Evolutionary conservation across 2,329 filamentous ascomycete species (phyloP), one percentile per base, ranked within the genome.

Genomic region (Colletotrichum aenigma): DNA sequence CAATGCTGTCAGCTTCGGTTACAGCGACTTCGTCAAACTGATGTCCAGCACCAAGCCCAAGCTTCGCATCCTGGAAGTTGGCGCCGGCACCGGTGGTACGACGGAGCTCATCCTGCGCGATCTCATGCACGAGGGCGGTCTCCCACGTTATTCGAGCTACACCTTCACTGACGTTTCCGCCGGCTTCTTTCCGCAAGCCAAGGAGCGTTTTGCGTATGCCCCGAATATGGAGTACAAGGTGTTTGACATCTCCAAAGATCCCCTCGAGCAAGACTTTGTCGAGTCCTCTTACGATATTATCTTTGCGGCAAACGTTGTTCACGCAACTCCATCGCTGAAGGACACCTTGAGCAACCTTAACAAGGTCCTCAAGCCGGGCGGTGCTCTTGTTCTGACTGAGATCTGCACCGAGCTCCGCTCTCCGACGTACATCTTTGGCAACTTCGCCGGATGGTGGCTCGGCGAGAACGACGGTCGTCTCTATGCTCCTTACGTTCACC

Each of bases 381-480:
- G 85, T 1, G 78, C 78, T 32, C 76, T 86, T 1, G 24, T 76
- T n/a, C 32, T 76, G 7, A 55, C 38, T 1, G 74, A 76, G 52
- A 30, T 76, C 12, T 66, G 38, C 48, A 38, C 32, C 7, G 74
- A 74, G 10, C 52, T 75, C 18, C 79, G 79, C 7, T 81, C 78
- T 56, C 73, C 79, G n/a, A 82, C 81, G 61, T 81, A 78, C 71
- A 79, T 83, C 18, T 78, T 82, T 13, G 83, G 83, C 2, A 71
- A 77, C 0, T 73, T 83, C 6, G 72, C 80, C 0, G 81, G 80
- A 4, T 86, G 85, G 84, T 86, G 84, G 84, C 76, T 82, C 1
- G 84, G 84, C 8, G 74, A 67, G 3, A 77, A 79, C 0, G 82
- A 84, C 28, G 78, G 71, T 8, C 79, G 83, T 7, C 16, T 52